A percentile compares a stretch with the other conserved stretches of the same genome.
Conservation (phyloP, 495 filamentous ascomycete genomes). For the Bathelium albidoporum region DNA sequence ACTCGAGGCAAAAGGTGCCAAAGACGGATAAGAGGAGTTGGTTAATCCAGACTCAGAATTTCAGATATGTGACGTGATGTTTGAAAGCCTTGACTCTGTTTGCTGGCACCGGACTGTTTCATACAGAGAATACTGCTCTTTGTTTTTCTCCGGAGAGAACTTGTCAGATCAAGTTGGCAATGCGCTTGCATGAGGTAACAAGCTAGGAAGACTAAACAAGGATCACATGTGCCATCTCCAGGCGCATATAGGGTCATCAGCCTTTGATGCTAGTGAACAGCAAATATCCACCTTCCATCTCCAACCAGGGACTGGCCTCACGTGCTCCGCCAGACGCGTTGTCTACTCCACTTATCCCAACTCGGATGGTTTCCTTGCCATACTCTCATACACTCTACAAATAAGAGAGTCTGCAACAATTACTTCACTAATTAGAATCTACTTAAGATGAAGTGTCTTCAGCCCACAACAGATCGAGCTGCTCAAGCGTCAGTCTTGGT, state of each 20-base stretch:
- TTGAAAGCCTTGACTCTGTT: not conserved
- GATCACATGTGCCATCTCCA: too few relatives aligned
- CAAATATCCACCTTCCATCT: not conserved
- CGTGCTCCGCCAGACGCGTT: not conserved
- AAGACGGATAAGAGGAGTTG: constrained; percentile 37
- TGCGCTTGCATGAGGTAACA: too few relatives aligned
- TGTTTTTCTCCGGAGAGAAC: too few relatives aligned
- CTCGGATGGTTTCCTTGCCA: too few relatives aligned
- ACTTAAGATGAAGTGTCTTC: not conserved
- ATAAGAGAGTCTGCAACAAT: too few relatives aligned
- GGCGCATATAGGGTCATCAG: too few relatives aligned
- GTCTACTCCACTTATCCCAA: too few relatives aligned
- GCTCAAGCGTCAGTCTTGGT: not conserved
- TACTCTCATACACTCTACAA: too few relatives aligned
- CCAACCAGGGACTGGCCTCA: not conserved
- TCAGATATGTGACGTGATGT: constrained; percentile 27
- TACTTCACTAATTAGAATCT: not conserved
- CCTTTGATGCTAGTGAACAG: too few relatives aligned
- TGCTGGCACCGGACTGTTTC: too few relatives aligned
- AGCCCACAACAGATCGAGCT: not conserved
- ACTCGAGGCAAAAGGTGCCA: constrained; percentile 36
- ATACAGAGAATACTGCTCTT: not conserved
- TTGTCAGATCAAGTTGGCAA: too few relatives aligned
- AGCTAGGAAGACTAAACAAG: too few relatives aligned
- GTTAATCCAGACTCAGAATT: constrained; percentile 66